A percentile compares a stretch with the other conserved stretches of the same genome.
Conservation (phyloP, 75 land plant species). For the Sequoia sempervirens region DNA sequence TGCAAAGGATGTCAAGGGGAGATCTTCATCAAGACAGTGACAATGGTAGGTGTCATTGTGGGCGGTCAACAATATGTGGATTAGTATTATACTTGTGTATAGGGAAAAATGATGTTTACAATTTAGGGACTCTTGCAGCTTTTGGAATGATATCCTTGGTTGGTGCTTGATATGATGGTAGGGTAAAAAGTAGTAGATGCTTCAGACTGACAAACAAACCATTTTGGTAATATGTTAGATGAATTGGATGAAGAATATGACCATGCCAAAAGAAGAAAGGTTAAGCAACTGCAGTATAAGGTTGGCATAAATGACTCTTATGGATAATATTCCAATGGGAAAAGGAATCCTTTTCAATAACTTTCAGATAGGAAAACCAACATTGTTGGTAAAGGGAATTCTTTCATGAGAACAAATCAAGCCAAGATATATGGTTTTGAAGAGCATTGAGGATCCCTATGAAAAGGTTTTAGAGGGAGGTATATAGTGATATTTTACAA, state of each 20-base stretch:
- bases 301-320: background rate
- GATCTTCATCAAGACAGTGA: too few relatives aligned
- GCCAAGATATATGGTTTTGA: too few relatives aligned
- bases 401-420: background rate
- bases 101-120: too few relatives aligned
- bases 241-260: conserved; percentile 93
- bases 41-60: too few relatives aligned
- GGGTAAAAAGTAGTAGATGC: background rate
- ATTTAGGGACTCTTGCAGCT: too few relatives aligned
- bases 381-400: background rate
- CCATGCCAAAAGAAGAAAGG: conserved; percentile 62
- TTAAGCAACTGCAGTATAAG: conserved; percentile 16
- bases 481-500: too few relatives aligned
- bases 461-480: too few relatives aligned
- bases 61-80: too few relatives aligned
- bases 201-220: background rate
- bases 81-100: too few relatives aligned
- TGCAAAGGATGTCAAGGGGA: too few relatives aligned
- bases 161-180: background rate
- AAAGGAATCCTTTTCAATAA: conserved; percentile 53
- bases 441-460: too few relatives aligned
- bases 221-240: conserved; percentile 61
- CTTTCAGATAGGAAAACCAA: conserved; percentile 15
- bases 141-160: too few relatives aligned
- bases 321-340: conserved; percentile 8